These are phyloP conservation scores for Cytospora chrysosperma DNA, from an alignment of 2,329 filamentous ascomycete genomes.

Conservation along the genomic window DNA sequence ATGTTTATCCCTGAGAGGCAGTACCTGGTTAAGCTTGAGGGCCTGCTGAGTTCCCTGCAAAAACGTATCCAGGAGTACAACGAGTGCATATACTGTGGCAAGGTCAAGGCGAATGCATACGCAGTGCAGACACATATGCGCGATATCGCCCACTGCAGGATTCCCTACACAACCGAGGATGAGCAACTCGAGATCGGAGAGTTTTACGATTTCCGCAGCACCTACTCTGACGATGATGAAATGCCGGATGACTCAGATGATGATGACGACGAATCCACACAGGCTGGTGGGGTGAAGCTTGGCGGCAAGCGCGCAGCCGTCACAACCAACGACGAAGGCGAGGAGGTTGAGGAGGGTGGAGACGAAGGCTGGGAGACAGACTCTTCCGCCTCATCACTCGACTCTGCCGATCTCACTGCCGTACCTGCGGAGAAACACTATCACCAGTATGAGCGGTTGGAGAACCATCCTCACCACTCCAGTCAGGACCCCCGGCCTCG, in stretches of 20 bases:
- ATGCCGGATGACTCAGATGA: conserved; percentile 63
- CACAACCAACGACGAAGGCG: conserved; percentile 46
- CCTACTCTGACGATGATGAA: conserved; percentile 80
- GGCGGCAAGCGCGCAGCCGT: conserved; percentile 58
- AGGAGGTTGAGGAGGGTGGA: conserved; percentile 54
- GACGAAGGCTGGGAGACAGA: conserved; percentile 95
- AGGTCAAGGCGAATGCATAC: conserved; percentile 72
- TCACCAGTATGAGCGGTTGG: conserved; percentile 70
- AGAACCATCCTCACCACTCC: conserved; percentile 73
- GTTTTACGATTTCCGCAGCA: conserved; percentile 95
- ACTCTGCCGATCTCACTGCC: conserved; percentile 78
- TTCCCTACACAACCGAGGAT: conserved; percentile 83
- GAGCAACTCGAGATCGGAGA: conserved; percentile 94
- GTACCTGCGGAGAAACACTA: conserved; percentile 72
- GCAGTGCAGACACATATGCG: conserved; percentile 96
- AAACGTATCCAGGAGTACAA: conserved; percentile 76
- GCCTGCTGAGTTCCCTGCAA: conserved; percentile 74
- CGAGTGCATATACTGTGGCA: conserved; percentile 87
- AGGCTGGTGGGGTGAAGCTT: conserved; percentile 66
- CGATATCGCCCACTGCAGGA: conserved; percentile 95
- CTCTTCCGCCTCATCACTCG: conserved; percentile 82
- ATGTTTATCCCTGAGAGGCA: conserved; percentile 92
- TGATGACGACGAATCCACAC: conserved; percentile 48
- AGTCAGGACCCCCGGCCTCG: conserved; percentile 69
- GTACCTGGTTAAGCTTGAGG: conserved; percentile 80